phyloP scores from a whole-genome alignment of 257 asterid genomes.

The Solanum medicagineum region DNA sequence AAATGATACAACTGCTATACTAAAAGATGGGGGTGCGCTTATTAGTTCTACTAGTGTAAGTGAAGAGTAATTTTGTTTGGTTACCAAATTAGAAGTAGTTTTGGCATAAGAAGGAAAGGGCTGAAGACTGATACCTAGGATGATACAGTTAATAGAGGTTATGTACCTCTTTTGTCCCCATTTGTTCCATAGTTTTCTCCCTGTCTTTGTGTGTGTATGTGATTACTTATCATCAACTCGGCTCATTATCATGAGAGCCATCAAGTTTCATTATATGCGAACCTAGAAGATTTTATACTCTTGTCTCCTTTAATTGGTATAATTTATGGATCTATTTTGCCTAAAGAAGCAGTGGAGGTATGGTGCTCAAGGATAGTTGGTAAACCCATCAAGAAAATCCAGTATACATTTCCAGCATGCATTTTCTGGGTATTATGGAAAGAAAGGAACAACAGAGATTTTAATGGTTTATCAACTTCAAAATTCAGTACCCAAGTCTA shows the following conservation, averaged over 20 bases:
- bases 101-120: background rate
- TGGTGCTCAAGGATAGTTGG: background rate
- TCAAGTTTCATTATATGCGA: background rate
- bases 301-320: background rate
- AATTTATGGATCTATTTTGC: background rate
- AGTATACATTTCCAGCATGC: background rate
- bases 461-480: background rate
- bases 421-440: background rate
- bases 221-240: background rate
- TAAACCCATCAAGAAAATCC: background rate
- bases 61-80: background rate
- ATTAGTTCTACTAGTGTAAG: background rate
- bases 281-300: background rate
- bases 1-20: background rate
- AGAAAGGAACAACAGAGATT: background rate
- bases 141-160: background rate
- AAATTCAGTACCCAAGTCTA: background rate
- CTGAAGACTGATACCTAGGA: background rate
- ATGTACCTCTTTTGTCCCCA: background rate
- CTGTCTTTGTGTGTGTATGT: background rate
- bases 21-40: background rate
- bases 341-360: background rate
- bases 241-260: background rate
- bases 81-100: background rate
- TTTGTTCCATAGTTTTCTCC: background rate